A percentile compares a stretch with the other conserved stretches of the same genome.
Evolutionary conservation across 2,329 filamentous ascomycete species (phyloP).

Genomic region (Amauroascus niger): DNA sequence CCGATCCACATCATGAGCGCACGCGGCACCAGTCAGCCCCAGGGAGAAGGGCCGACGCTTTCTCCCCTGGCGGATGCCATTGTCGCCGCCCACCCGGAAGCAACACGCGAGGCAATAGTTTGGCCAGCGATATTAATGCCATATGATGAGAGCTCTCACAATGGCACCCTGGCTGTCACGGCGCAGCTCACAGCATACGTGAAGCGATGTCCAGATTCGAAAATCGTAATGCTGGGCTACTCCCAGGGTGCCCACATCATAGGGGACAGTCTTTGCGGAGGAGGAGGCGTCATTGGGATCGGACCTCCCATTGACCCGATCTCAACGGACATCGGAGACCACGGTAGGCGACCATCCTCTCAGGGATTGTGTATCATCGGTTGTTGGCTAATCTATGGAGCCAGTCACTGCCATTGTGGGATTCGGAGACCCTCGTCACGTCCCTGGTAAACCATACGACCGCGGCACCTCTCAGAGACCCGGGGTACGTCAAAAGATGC

Average conservation of each 20-base stretch:
- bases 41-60: constrained; percentile 7
- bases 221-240: constrained; percentile 14
- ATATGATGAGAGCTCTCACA: constrained; percentile 9
- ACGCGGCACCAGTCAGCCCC: constrained; percentile 8
- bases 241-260: constrained; percentile 15
- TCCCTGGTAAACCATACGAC: constrained; percentile 3
- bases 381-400: not conserved
- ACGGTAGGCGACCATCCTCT: not conserved
- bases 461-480: constrained; percentile 3
- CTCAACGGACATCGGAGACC: constrained; percentile 1
- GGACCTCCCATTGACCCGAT: constrained; percentile 1
- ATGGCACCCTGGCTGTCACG: constrained; percentile 6
- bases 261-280: constrained; percentile 11
- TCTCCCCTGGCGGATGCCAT: constrained; percentile 2
- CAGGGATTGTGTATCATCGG: not conserved
- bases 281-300: not conserved
- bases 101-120: constrained; percentile 4
- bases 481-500: constrained; percentile 9
- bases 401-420: constrained; percentile 11
- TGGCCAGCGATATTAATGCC: constrained; percentile 12
- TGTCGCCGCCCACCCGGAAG: not conserved
- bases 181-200: constrained; percentile 9
- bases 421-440: constrained; percentile 12
- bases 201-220: constrained; percentile 6
- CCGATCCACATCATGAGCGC: constrained; percentile 12